Percentiles rank a stretch among this genome's conserved stretches.
These are phyloP conservation scores for Alternaria dauci DNA, from an alignment of 2,329 filamentous ascomycete species.

Conservation along the genomic window DNA sequence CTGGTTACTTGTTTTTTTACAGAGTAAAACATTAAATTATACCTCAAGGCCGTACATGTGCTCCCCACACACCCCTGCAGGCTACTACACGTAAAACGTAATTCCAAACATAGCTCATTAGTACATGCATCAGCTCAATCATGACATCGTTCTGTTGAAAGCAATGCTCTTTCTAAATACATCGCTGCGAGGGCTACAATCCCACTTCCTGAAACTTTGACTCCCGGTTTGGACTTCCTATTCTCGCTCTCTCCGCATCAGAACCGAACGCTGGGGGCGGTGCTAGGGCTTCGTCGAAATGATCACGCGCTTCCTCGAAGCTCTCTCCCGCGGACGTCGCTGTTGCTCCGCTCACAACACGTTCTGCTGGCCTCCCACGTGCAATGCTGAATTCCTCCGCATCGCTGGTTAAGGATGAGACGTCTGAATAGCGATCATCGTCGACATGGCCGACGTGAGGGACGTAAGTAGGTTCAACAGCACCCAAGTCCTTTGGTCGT, in stretches of 20 bases:
- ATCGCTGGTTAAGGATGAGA: conserved; percentile 47
- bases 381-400: conserved; percentile 12
- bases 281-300: conserved; percentile 57
- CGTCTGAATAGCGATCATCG: conserved; percentile 36
- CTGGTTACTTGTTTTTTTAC: not conserved
- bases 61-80: not conserved
- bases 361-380: conserved; percentile 35
- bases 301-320: conserved; percentile 62
- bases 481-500: conserved; percentile 23
- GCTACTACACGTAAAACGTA: not conserved
- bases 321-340: conserved; percentile 54
- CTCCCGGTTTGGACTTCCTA: conserved; percentile 44
- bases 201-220: conserved; percentile 48
- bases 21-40: conserved; percentile 1
- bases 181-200: conserved; percentile 20
- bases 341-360: conserved; percentile 40
- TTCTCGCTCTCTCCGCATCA: conserved; percentile 32
- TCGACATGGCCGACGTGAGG: conserved; percentile 21
- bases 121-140: not conserved
- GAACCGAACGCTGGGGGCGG: conserved; percentile 52
- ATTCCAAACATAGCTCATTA: conserved; percentile 3
- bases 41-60: not conserved
- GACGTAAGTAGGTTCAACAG: conserved; percentile 24
- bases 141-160: not conserved
- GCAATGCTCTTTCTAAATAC: not conserved